These are phyloP conservation scores for Nannizziopsis arthrosporioides DNA, from an alignment of 2,329 filamentous ascomycete genomes.

Conservation along the genomic window DNA sequence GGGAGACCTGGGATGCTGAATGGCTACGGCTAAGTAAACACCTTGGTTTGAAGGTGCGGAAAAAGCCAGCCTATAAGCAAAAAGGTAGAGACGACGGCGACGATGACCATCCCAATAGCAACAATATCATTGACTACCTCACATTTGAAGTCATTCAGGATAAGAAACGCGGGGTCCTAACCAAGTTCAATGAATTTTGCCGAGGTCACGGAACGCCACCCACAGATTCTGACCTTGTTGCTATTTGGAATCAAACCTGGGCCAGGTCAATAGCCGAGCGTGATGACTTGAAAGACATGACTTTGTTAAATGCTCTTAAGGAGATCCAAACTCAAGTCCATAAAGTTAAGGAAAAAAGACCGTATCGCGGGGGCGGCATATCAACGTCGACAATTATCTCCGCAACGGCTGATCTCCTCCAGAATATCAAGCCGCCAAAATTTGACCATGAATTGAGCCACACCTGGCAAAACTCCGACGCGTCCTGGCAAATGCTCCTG, in stretches of 20 bases:
- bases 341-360: slow-evolving; percentile 10
- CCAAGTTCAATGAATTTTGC: slow-evolving; percentile 23
- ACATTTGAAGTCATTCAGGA: slow-evolving; percentile 31
- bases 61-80: slow-evolving; percentile 31
- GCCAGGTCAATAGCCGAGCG: slow-evolving; percentile 16
- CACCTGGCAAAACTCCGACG: slow-evolving; percentile 25
- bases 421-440: slow-evolving; percentile 23
- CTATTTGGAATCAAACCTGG: slow-evolving; percentile 22
- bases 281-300: background rate
- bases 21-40: slow-evolving; percentile 25
- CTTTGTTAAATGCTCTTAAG: slow-evolving; percentile 17
- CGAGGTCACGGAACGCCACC: slow-evolving; percentile 14
- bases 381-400: slow-evolving; percentile 20
- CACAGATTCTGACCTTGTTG: slow-evolving; percentile 28
- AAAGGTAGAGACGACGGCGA: background rate
- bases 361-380: slow-evolving; percentile 10
- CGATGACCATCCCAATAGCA: background rate
- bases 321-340: slow-evolving; percentile 18
- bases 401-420: slow-evolving; percentile 21
- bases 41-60: slow-evolving; percentile 12
- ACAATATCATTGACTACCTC: slow-evolving; percentile 36
- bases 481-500: slow-evolving; percentile 26
- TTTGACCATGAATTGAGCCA: slow-evolving; percentile 25
- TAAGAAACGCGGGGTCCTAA: slow-evolving; percentile 23
- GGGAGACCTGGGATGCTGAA: slow-evolving; percentile 30